A percentile compares a stretch with the other conserved stretches of the same genome.
These are phyloP conservation scores for Phlyctochytrium arcticum DNA, from an alignment of 192 early-diverging fungal genomes.

Conservation along the genomic window DNA sequence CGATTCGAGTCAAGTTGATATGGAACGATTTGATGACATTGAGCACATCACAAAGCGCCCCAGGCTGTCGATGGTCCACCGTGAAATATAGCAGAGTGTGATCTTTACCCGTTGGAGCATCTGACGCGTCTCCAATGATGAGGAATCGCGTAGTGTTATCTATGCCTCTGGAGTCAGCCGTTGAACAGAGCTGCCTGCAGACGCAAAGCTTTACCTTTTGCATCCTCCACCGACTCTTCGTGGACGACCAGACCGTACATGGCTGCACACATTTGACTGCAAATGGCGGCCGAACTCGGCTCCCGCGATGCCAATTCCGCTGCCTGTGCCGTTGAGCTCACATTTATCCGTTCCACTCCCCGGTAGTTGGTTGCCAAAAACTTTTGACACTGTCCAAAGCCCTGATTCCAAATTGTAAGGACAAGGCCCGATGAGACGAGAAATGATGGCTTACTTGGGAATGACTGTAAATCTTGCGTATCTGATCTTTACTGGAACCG, in stretches of 20 bases:
- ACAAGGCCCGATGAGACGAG: not conserved
- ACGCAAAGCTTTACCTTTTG: conserved; percentile 41
- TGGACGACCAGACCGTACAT: conserved; percentile 78
- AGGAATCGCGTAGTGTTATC: conserved; percentile 94
- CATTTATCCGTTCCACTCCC: conserved; percentile 64
- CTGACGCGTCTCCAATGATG: conserved; percentile 68
- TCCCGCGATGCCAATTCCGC: conserved; percentile 83
- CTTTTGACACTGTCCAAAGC: conserved; percentile 73
- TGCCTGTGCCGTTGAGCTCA: conserved; percentile 79
- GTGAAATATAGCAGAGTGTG: conserved; percentile 84
- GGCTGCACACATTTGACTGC: conserved; percentile 70
- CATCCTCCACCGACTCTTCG: conserved; percentile 73
- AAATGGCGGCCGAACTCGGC: conserved; percentile 74
- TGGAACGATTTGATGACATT: conserved; percentile 74
- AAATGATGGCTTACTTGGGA: conserved; percentile 31
- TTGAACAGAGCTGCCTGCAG: not conserved
- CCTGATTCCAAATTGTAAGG: conserved; percentile 37
- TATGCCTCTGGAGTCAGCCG: conserved; percentile 6
- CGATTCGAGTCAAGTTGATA: conserved; percentile 88
- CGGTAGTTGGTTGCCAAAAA: conserved; percentile 74
- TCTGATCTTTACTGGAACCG: conserved; percentile 44
- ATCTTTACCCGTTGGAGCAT: conserved; percentile 64
- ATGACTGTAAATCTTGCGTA: conserved; percentile 78
- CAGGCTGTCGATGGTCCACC: conserved; percentile 82
- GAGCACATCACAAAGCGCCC: conserved; percentile 80